Conservation (phyloP, 2,329 filamentous ascomycete species). For the Ceratocystis alfenasii region DNA sequence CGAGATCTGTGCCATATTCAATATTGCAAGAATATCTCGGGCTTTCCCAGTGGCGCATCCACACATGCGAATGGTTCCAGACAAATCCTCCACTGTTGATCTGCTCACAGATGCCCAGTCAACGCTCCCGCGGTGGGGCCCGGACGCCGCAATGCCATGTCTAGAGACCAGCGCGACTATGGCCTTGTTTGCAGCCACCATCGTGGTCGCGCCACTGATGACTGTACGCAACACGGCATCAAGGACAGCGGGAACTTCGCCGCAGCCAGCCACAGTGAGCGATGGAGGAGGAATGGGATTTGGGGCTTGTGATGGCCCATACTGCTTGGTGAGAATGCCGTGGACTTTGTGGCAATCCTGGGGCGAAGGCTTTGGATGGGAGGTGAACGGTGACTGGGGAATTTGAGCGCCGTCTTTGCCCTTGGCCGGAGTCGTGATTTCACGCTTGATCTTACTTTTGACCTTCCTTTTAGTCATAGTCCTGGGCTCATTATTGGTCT, state of each 20-base stretch:
- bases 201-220: slow-evolving; percentile 41
- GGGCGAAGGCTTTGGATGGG: not conserved
- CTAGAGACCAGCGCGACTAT: slow-evolving; percentile 51
- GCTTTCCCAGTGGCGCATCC: slow-evolving; percentile 62
- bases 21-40: slow-evolving; percentile 58
- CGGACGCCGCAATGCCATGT: slow-evolving; percentile 51
- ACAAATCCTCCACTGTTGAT: slow-evolving; percentile 48
- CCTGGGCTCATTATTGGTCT: not conserved
- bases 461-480: not conserved
- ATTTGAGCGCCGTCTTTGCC: not conserved
- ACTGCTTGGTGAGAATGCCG: not conserved
- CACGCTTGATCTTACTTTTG: not conserved
- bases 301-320: not conserved
- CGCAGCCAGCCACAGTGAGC: slow-evolving; percentile 50
- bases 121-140: slow-evolving; percentile 58
- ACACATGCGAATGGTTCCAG: slow-evolving; percentile 55
- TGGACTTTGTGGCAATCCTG: slow-evolving; percentile 4
- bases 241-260: slow-evolving; percentile 43
- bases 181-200: slow-evolving; percentile 47
- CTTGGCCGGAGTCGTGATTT: not conserved
- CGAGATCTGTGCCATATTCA: slow-evolving; percentile 54
- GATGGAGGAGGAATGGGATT: slow-evolving; percentile 1
- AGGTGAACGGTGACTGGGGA: slow-evolving; percentile 3
- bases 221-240: slow-evolving; percentile 44
- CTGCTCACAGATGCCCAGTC: slow-evolving; percentile 60